Percentiles rank a stretch among this genome's conserved stretches.
These are phyloP conservation scores for Takakia lepidozioides DNA, from an alignment of 225 moss, liverwort and hornwort species.

Conservation along the genomic window DNA sequence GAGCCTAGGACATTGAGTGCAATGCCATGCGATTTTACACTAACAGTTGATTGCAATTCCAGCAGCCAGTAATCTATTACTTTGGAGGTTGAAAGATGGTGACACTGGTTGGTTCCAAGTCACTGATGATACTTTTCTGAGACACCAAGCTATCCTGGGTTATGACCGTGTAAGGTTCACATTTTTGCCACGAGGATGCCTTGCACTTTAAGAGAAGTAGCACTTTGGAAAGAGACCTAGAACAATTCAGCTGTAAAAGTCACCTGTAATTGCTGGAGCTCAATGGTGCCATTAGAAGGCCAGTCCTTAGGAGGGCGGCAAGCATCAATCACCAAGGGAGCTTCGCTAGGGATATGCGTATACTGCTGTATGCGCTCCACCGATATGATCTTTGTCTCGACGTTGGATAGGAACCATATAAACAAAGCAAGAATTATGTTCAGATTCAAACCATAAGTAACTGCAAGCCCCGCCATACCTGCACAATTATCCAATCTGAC, in stretches of 20 bases:
- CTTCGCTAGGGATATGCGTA: conserved; percentile 46
- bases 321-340: conserved; percentile 47
- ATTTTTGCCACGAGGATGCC: too few relatives aligned
- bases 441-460: conserved; percentile 51
- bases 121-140: too few relatives aligned
- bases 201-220: neutral
- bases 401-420: conserved; percentile 56
- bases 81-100: too few relatives aligned
- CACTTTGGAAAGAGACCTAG: too few relatives aligned
- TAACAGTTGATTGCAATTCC: too few relatives aligned
- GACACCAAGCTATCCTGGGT: too few relatives aligned
- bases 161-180: neutral
- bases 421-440: conserved; percentile 57
- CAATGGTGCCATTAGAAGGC: conserved; percentile 59
- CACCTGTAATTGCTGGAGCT: conserved; percentile 63
- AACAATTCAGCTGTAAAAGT: neutral
- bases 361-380: conserved; percentile 80
- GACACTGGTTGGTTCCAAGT: too few relatives aligned
- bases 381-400: conserved; percentile 69
- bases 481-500: neutral
- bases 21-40: too few relatives aligned
- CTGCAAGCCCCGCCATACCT: conserved; percentile 57
- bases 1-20: too few relatives aligned
- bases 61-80: too few relatives aligned
- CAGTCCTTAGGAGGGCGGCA: conserved; percentile 60